These are phyloP conservation scores for Solanum sitiens DNA, from an alignment of 257 asterid species.

Conservation along the genomic window DNA sequence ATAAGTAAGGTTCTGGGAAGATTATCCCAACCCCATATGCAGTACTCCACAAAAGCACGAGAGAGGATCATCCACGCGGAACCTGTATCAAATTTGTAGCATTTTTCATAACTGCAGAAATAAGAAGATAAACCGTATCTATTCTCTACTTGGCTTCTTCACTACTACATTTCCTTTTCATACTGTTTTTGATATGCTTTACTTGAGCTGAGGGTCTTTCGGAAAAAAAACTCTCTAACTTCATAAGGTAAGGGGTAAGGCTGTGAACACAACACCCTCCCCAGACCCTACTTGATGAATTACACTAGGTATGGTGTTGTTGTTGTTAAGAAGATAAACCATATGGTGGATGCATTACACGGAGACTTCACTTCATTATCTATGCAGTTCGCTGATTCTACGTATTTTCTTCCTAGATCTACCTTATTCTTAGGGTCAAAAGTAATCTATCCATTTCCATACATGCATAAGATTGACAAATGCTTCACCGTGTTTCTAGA, in stretches of 20 bases:
- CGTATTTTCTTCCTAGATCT: neutral
- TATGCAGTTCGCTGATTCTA: neutral
- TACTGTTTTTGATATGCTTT: neutral
- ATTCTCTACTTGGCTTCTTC: neutral
- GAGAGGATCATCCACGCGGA: conserved; percentile 96
- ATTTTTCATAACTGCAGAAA: neutral
- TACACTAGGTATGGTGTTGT: neutral
- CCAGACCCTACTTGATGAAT: neutral
- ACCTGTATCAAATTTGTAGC: conserved; percentile 33
- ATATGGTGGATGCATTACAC: neutral
- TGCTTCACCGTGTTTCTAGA: neutral
- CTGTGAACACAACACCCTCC: neutral
- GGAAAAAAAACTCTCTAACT: neutral
- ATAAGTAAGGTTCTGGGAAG: conserved; percentile 90
- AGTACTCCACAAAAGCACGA: conserved; percentile 71
- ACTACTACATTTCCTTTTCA: neutral
- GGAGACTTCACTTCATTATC: neutral
- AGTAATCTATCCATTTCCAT: neutral
- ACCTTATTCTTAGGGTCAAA: neutral
- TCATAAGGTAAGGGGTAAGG: neutral
- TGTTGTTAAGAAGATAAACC: neutral
- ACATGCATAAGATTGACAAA: neutral
- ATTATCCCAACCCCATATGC: conserved; percentile 96
- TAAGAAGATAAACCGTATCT: neutral
- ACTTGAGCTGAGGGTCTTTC: neutral